A percentile compares a stretch with the other conserved stretches of the same genome.
These are phyloP conservation scores for Coemansia sp. DNA, from an alignment of 192 early-diverging fungal species.

Conservation along the genomic window DNA sequence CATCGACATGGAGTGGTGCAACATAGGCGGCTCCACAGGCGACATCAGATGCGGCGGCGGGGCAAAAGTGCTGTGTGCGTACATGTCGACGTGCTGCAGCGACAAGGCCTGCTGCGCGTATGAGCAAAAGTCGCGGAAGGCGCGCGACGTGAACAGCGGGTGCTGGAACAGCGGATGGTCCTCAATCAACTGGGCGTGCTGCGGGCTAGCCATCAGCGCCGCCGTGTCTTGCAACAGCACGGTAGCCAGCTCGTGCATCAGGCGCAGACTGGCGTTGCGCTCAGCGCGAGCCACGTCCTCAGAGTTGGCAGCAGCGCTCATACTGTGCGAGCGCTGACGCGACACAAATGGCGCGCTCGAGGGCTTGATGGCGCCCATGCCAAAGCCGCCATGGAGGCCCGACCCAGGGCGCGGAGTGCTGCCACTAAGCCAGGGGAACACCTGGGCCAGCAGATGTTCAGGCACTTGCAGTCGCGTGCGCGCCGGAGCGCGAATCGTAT, in stretches of 20 bases:
- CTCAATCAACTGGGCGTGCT: conserved; percentile 30
- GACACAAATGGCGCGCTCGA: conserved; percentile 24
- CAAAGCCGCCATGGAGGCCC: background rate
- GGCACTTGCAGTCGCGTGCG: conserved; percentile 55
- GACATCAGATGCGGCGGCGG: conserved; percentile 17
- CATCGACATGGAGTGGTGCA: background rate
- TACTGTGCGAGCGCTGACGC: conserved; percentile 53
- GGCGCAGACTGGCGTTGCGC: conserved; percentile 43
- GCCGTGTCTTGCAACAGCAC: conserved; percentile 53
- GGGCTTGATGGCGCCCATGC: background rate
- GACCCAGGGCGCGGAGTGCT: conserved; percentile 1
- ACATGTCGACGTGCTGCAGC: conserved; percentile 40
- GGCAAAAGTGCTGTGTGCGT: conserved; percentile 14
- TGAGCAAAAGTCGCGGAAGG: conserved; percentile 52
- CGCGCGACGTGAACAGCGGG: conserved; percentile 47
- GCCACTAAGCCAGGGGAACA: conserved; percentile 48
- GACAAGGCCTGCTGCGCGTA: conserved; percentile 51
- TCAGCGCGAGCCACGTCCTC: conserved; percentile 53
- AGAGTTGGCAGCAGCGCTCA: conserved; percentile 41
- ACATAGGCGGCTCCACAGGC: background rate
- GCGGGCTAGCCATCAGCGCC: conserved; percentile 46
- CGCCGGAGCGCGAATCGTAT: conserved; percentile 42
- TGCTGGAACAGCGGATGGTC: conserved; percentile 45
- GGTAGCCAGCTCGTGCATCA: conserved; percentile 54
- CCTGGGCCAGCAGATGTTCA: conserved; percentile 49